Evolutionary conservation across 225 moss, liverwort and hornwort genomes (phyloP), one percentile per base, ranked within the genome.

Genomic region (Lunularia cruciata): DNA sequence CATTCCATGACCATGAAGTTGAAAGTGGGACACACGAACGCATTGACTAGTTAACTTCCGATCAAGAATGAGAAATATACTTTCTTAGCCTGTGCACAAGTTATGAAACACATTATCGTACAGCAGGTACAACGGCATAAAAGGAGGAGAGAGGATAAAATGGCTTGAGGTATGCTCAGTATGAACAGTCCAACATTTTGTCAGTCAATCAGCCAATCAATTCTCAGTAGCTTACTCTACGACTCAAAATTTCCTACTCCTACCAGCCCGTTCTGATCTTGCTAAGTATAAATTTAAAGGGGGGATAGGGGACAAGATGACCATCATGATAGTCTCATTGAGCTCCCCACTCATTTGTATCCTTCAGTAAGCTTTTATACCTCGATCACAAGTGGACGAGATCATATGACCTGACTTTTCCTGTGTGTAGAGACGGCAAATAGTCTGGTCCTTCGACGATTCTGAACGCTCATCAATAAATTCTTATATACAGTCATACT

Each of bases 401-500:
- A n/a, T 30, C 46, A 7, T 27, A 47, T 15, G 28, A 30, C n/a
- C 46, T 18, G 31, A 31, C 20, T 36, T 18, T 0, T 32, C 47
- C 0, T 30, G 23, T 15, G 56, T 31, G 19, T 14, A 30, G 10
- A 48, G 61, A 23, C 6, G 18, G 1, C 8, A 12, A 61, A 22
- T 23, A 22, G 10, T 8, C n/a, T 40, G 20, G n/a, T 49, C n/a
- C 3, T 35, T 22, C 13, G 16, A 13, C 6, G 38, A 14, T 57
- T 60, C 37, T n/a, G 53, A 40, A 31, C 35, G 8, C 19, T 36
- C 14, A 5, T 4, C 8, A 16, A 31, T 12, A 22, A 28, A 61
- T 30, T 14, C 19, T 23, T n/a, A 53, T 14, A 11, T 71, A 35
- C 46, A 42, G 15, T 75, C 83, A 92, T 47, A 92, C 76, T 71